Conservation (phyloP, 78 protist species). For the Dictyostelium discoideum region DNA sequence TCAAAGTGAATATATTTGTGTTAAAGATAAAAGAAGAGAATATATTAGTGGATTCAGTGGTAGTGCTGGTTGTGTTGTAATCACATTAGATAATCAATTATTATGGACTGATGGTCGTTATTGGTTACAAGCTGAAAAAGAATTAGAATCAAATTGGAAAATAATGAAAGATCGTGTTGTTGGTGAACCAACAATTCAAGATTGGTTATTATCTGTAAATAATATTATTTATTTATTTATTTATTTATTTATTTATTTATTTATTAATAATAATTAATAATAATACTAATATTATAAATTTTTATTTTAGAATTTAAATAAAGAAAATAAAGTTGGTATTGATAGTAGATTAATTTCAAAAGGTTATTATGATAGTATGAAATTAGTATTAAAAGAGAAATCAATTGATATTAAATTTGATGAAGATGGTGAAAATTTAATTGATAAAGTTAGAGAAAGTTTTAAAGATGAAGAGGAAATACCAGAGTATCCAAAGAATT, state of each 20-base stretch:
- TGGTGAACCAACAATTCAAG: slow-evolving; percentile 59
- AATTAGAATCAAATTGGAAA: slow-evolving; percentile 85
- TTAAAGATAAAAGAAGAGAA: slow-evolving; percentile 80
- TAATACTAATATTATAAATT: too few species aligned
- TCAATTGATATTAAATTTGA: neutral
- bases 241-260: neutral
- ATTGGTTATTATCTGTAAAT: slow-evolving; percentile 70
- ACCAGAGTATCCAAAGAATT: slow-evolving; percentile 38
- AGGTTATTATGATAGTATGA: slow-evolving; percentile 12
- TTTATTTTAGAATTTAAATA: neutral
- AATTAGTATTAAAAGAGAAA: neutral
- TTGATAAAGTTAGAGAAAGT: slow-evolving; percentile 73
- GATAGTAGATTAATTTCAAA: slow-evolving; percentile 75
- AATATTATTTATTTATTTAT: neutral
- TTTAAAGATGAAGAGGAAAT: slow-evolving; percentile 38
- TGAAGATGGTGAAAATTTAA: slow-evolving; percentile 42
- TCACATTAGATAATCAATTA: slow-evolving; percentile 46
- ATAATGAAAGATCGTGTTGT: slow-evolving; percentile 84
- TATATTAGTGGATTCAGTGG: slow-evolving; percentile 93
- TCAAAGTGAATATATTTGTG: slow-evolving; percentile 91
- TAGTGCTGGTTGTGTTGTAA: slow-evolving; percentile 90
- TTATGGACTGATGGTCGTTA: slow-evolving; percentile 98
- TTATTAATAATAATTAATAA: neutral
- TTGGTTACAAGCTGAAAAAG: slow-evolving; percentile 89
- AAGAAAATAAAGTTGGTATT: slow-evolving; percentile 57